Percentiles rank a stretch among this genome's conserved stretches.
Evolutionary conservation across 2,329 filamentous ascomycete genomes (phyloP).

Genomic region (Xylariaceae sp.): DNA sequence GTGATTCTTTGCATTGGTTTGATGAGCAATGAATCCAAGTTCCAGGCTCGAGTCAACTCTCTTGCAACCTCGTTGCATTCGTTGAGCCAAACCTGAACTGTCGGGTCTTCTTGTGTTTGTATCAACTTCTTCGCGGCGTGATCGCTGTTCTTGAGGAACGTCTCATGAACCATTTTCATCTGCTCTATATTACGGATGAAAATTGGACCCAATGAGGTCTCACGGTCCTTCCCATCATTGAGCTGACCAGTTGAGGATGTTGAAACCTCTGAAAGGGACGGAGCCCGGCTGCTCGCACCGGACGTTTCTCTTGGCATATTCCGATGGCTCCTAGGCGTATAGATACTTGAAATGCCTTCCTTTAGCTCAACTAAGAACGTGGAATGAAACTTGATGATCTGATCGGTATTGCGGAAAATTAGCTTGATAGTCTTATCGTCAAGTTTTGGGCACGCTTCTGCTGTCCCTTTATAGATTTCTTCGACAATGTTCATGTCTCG

Average conservation of each 20-base stretch:
- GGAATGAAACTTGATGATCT: conserved; percentile 84
- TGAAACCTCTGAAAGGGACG: conserved; percentile 25
- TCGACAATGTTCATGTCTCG: conserved; percentile 96
- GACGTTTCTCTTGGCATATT: conserved; percentile 40
- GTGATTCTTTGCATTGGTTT: conserved; percentile 94
- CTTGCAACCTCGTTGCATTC: conserved; percentile 91
- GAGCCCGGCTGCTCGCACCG: conserved; percentile 34
- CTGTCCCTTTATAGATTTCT: conserved; percentile 95
- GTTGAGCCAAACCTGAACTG: conserved; percentile 78
- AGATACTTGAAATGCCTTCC: conserved; percentile 72
- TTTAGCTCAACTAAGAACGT: conserved; percentile 76
- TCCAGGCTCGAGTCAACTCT: conserved; percentile 91
- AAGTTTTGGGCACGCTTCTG: conserved; percentile 74
- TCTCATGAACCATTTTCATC: conserved; percentile 59
- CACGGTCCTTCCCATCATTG: conserved; percentile 50
- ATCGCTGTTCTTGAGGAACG: conserved; percentile 61
- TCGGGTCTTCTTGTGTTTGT: conserved; percentile 59
- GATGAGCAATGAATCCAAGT: conserved; percentile 90
- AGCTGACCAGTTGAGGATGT: conserved; percentile 39
- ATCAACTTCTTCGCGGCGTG: conserved; percentile 58
- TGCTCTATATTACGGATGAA: conserved; percentile 55
- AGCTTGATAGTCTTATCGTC: conserved; percentile 80
- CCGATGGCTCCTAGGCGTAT: conserved; percentile 57
- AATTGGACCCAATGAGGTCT: conserved; percentile 49
- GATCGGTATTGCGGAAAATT: conserved; percentile 88